phyloP scores from a whole-genome alignment of 2,329 filamentous ascomycete species.

The Penicillium thymicola region DNA sequence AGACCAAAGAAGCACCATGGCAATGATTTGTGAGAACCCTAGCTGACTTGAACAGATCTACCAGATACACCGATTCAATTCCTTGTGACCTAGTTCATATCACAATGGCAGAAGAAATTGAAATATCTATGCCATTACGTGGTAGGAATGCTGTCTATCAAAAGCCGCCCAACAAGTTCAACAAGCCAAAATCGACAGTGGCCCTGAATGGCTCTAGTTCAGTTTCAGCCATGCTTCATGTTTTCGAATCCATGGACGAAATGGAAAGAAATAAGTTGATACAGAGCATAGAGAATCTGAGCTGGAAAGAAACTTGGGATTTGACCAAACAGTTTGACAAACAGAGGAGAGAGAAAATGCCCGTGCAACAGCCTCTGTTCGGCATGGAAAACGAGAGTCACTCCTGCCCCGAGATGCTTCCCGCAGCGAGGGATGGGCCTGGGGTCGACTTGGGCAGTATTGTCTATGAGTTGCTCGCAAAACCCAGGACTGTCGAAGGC shows the following conservation, averaged over 20 bases:
- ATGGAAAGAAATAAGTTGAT: neutral
- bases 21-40: neutral
- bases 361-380: neutral
- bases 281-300: neutral
- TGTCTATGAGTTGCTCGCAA: slow-evolving; percentile 17
- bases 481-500: neutral
- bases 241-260: neutral
- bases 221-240: neutral
- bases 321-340: neutral
- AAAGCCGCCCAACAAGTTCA: neutral
- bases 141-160: neutral
- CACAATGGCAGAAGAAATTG: neutral
- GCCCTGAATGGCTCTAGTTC: neutral
- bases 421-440: slow-evolving; percentile 27
- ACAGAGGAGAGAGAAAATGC: neutral
- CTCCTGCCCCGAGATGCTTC: slow-evolving; percentile 20
- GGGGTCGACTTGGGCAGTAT: slow-evolving; percentile 24
- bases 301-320: neutral
- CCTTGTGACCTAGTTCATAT: neutral
- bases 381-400: slow-evolving; percentile 3
- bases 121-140: neutral
- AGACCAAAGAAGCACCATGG: neutral
- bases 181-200: neutral
- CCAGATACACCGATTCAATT: neutral
- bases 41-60: neutral